These are phyloP conservation scores for Candida parachauliodes DNA, from an alignment of 805 yeast genomes.

Conservation along the genomic window DNA sequence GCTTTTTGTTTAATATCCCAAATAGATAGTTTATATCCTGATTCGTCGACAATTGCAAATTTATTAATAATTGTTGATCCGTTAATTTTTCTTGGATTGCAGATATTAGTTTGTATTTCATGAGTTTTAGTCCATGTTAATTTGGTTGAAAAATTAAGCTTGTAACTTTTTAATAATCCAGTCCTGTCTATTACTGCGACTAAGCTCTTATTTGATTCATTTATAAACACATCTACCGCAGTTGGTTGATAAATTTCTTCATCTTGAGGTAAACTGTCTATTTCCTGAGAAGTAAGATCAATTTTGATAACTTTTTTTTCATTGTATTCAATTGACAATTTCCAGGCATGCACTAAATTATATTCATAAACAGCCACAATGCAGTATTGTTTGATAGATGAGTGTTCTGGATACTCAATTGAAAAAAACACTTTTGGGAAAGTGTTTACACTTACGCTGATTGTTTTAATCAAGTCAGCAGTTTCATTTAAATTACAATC, in stretches of 20 bases:
- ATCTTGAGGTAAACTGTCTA: constrained; percentile 38
- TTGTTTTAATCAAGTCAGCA: constrained; percentile 21
- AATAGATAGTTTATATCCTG: constrained; percentile 52
- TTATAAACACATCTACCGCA: constrained; percentile 35
- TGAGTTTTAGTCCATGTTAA: constrained; percentile 54
- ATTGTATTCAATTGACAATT: constrained; percentile 17
- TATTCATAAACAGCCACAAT: constrained; percentile 49
- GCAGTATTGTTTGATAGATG: constrained; percentile 23
- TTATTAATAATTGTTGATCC: constrained; percentile 72
- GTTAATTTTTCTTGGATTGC: constrained; percentile 49
- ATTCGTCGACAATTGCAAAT: constrained; percentile 65
- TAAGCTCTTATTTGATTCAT: constrained; percentile 26
- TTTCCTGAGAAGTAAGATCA: constrained; percentile 24
- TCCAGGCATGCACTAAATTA: constrained; percentile 40
- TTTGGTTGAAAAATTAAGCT: constrained; percentile 20
- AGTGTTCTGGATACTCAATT: constrained; percentile 11
- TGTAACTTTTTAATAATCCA: constrained; percentile 21
- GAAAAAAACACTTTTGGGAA: constrained; percentile 23
- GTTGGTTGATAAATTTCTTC: constrained; percentile 43
- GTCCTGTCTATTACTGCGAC: constrained; percentile 54
- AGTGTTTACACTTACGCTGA: not conserved
- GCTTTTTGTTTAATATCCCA: constrained; percentile 76
- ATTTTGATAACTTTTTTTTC: constrained; percentile 10
- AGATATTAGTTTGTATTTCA: constrained; percentile 53
- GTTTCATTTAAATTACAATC: constrained; percentile 45